Evolutionary conservation across 73 alveolate genomes (phyloP).

Genomic region (Stentor roeselii): DNA sequence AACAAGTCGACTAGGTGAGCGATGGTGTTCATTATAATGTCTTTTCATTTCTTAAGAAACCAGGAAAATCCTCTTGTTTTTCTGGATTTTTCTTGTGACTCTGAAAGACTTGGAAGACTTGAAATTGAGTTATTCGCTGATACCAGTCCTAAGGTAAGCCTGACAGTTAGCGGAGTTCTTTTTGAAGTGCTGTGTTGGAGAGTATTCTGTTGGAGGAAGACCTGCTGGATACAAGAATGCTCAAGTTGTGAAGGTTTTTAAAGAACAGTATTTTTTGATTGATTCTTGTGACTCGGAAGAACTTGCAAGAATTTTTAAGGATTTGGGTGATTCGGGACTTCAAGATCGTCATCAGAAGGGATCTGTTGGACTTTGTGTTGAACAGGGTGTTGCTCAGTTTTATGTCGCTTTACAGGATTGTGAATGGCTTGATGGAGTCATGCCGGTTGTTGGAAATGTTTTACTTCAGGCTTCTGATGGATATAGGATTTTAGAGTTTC

Average conservation of each 20-base stretch:
- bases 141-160: background rate
- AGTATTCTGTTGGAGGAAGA: background rate
- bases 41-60: too few species aligned
- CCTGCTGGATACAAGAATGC: background rate
- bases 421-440: background rate
- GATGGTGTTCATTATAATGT: conserved; percentile 22
- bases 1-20: conserved; percentile 15
- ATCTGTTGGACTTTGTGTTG: background rate
- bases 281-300: background rate
- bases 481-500: background rate
- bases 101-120: background rate
- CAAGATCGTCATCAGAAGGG: background rate
- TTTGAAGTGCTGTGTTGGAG: background rate
- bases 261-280: background rate
- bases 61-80: background rate
- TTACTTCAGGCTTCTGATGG: background rate
- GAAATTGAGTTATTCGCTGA: background rate
- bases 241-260: background rate
- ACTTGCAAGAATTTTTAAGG: too few species aligned
- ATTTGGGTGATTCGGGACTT: too few species aligned
- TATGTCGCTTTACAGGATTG: background rate
- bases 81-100: background rate
- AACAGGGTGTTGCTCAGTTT: background rate
- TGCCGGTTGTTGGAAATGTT: background rate
- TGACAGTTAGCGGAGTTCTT: background rate